Evolutionary conservation across 1,139 yeast genomes (phyloP), one percentile per base, ranked within the genome.

Genomic region (Yarrowia galli): DNA sequence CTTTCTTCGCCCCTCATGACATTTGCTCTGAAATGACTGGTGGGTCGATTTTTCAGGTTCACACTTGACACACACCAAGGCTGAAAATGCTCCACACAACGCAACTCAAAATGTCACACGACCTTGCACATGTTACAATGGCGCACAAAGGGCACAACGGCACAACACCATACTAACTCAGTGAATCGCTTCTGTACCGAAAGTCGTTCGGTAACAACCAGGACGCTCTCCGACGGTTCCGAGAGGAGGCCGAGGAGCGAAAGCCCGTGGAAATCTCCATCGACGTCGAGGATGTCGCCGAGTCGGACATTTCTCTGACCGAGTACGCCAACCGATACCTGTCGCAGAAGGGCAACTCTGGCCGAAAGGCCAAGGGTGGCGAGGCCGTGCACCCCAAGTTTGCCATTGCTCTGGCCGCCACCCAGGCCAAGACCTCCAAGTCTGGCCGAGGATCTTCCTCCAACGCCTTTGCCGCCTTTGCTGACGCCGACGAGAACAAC

Each of bases 291-390:
- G 68, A 65, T 46, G 54, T 46, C 35, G 68, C 63, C 48, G 64
- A 56, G 38, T 56, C 63, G 10, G 68, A 65, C 49, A 51, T 65
- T 54, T 45, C 53, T 3, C 56, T 65, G 54, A 46, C 63, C 42
- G 68, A 65, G 63, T 65, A 54, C 56, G 68, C 68, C 54, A 65
- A 65, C 65, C 65, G 68, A 13, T 58, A 54, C 56, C 54, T 65
- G 28, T 46, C 53, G 40, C 68, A 65, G 49, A 65, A 65, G 56
- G 68, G 68, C 45, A 65, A 65, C 49, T 22, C 32, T 2, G 56
- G 54, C 45, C 53, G 63, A 48, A 48, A 54, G 45, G 16, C n/a
- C 45, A 65, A 65, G 53, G 42, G 49, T 18, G 54, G 65, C 12
- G 68, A 65, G 13, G 28, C 46, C 35, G 63, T 65, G 32, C 65